These are phyloP conservation scores for Pisolithus tinctorius DNA, from an alignment of 768 basidiomycete genomes.

Conservation along the genomic window DNA sequence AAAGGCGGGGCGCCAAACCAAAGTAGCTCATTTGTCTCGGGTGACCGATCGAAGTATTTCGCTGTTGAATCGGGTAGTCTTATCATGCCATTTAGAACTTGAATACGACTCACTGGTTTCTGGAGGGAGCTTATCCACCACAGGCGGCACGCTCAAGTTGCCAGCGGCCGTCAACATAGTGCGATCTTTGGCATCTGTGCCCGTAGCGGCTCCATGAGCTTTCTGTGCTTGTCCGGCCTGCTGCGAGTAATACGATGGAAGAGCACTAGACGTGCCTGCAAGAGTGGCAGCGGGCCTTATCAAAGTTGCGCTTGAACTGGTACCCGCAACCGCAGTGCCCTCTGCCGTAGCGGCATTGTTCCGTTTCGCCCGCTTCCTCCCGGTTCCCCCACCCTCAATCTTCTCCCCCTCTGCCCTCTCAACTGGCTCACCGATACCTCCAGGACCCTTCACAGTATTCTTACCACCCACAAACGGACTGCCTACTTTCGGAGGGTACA, in stretches of 20 bases:
- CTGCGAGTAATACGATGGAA: slow-evolving; percentile 17
- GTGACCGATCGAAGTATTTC: slow-evolving; percentile 76
- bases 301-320: slow-evolving; percentile 28
- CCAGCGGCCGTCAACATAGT: slow-evolving; percentile 62
- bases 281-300: slow-evolving; percentile 9
- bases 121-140: slow-evolving; percentile 57
- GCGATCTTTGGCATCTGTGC: slow-evolving; percentile 38
- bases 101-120: slow-evolving; percentile 53
- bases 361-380: slow-evolving; percentile 31
- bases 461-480: slow-evolving; percentile 69
- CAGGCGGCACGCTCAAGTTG: slow-evolving; percentile 37
- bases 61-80: slow-evolving; percentile 35
- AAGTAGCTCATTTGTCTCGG: slow-evolving; percentile 73
- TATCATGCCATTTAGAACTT: slow-evolving; percentile 1
- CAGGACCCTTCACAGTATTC: slow-evolving; percentile 45
- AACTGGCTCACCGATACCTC: slow-evolving; percentile 48
- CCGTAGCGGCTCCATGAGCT: background rate
- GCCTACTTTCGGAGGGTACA: slow-evolving; percentile 52
- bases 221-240: slow-evolving; percentile 17
- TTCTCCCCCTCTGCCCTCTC: slow-evolving; percentile 37
- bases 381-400: slow-evolving; percentile 36
- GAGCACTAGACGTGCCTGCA: slow-evolving; percentile 9
- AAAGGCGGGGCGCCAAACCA: slow-evolving; percentile 90
- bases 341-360: slow-evolving; percentile 14
- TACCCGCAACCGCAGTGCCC: slow-evolving; percentile 22